Evolutionary conservation across 257 asterid genomes (phyloP).

Genomic region (Fraxinus pennsylvanica): DNA sequence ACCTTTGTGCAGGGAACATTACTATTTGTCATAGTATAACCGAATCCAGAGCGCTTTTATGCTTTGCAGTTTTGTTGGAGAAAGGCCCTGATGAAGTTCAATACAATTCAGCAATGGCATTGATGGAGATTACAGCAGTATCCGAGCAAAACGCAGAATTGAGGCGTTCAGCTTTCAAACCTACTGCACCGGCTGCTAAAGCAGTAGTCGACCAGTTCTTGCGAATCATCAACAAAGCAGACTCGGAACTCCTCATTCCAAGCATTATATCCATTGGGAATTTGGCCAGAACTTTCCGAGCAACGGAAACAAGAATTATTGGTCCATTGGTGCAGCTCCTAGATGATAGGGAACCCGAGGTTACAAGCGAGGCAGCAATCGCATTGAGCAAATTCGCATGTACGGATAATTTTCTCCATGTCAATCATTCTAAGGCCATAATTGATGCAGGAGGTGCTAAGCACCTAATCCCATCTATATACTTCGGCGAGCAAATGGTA

Average conservation of each 20-base stretch:
- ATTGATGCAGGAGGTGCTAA: constrained; percentile 50
- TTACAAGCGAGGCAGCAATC: constrained; percentile 52
- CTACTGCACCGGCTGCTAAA: constrained; percentile 64
- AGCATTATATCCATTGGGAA: constrained; percentile 70
- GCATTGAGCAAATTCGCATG: constrained; percentile 64
- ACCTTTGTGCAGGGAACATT: constrained; percentile 58
- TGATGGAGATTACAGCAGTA: constrained; percentile 76
- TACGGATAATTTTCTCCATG: constrained; percentile 60
- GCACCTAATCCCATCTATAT: constrained; percentile 48
- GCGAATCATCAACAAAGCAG: constrained; percentile 43
- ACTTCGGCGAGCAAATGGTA: constrained; percentile 69
- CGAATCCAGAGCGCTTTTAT: constrained; percentile 59
- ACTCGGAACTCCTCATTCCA: constrained; percentile 59
- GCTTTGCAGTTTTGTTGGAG: constrained; percentile 60
- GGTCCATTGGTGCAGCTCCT: constrained; percentile 60
- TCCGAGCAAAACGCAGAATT: constrained; percentile 56
- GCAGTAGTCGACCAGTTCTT: constrained; percentile 75
- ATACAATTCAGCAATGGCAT: constrained; percentile 72
- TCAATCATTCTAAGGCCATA: constrained; percentile 58
- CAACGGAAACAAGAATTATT: constrained; percentile 66
- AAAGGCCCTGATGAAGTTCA: constrained; percentile 64
- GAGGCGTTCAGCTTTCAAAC: constrained; percentile 70
- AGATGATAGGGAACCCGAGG: constrained; percentile 65
- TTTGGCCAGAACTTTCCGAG: constrained; percentile 70
- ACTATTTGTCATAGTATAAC: constrained; percentile 52